Conservation (phyloP, 225 moss, liverwort and hornwort species). For the Straminergon stramineum region DNA sequence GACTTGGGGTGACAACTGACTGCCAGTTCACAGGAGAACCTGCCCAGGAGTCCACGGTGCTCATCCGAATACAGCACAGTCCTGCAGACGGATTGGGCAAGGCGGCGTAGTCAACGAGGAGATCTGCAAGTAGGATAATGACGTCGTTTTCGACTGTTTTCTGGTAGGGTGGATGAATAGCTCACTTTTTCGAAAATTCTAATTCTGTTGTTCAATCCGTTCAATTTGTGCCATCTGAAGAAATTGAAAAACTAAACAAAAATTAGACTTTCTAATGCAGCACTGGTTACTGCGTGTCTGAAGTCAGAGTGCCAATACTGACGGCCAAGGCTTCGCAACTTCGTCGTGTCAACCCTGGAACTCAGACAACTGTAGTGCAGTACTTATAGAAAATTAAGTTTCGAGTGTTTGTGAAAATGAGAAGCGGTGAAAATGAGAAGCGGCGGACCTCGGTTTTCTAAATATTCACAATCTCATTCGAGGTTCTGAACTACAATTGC, state of each 20-base stretch:
- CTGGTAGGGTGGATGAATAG: not conserved
- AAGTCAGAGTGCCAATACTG: too few relatives aligned
- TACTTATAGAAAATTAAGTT: too few relatives aligned
- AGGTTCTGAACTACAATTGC: not conserved
- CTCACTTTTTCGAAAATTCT: too few relatives aligned
- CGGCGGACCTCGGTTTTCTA: not conserved
- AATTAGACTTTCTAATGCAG: too few relatives aligned
- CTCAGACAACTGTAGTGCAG: too few relatives aligned
- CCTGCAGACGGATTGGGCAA: not conserved
- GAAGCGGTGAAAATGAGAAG: not conserved
- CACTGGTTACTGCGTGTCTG: too few relatives aligned
- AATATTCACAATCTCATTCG: not conserved
- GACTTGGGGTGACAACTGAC: not conserved
- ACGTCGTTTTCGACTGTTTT: not conserved
- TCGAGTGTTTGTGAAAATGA: too few relatives aligned
- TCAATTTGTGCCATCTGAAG: too few relatives aligned
- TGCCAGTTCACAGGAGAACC: not conserved
- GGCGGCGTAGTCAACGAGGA: not conserved
- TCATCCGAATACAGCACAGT: not conserved
- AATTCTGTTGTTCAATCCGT: too few relatives aligned
- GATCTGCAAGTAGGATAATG: not conserved
- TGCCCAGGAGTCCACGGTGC: not conserved
- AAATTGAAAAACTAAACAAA: not conserved
- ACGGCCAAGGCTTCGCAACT: too few relatives aligned
- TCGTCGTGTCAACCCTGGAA: too few relatives aligned